Base-by-base conservation (phyloP, 1,284 basidiomycete species). In the Cutaneotrichosporon sp. region DNA sequence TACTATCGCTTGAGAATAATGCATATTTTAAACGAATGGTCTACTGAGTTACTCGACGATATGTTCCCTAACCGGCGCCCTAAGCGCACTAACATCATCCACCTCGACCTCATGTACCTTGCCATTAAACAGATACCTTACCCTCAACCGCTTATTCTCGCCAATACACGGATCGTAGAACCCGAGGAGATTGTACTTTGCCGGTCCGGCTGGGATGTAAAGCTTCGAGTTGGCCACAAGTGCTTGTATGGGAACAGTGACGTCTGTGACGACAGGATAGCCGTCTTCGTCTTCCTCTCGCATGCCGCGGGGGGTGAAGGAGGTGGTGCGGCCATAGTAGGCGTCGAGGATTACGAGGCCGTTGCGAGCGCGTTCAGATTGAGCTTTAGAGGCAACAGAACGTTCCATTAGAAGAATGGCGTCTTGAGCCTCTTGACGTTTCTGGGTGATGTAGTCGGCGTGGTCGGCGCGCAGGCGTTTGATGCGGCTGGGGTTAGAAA, bases 211-310 rank as follows among this genome's bases (percentile, higher is more conserved):
- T 18, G 92, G 88, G 66, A 97, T 88, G 73, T 88, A 86, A 56
- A 97, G 76, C 75, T 91, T 90, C 56, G 89, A 88, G 68, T 89
- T 85, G 68, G 86, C 85, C 53, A 95, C 90, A 18, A 96, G 83
- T 30, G 90, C 88, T 81, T 95, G 92, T 32, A 96, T 74, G 4
- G 93, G 86, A 36, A 90, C 82, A 21, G 88, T 89, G 46, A 94
- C 90, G 77, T 93, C 88, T 68, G 91, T 84, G 53, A 84, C 81
- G 49, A 56, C 67, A 31, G 72, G 69, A 50, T 89, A 81, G 59
- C 85, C 85, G 62, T 81, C 65, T 22, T 58, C 62, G 36, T 49
- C 60, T 18, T 65, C 63, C 31, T 74, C 73, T 58, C 83, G 83
- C 68, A 86, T 84, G 56, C 82, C 82, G 67, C 86, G 84, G 36